Conservation (phyloP, 169 alveolate genomes). For the Plasmodium fragile region DNA sequence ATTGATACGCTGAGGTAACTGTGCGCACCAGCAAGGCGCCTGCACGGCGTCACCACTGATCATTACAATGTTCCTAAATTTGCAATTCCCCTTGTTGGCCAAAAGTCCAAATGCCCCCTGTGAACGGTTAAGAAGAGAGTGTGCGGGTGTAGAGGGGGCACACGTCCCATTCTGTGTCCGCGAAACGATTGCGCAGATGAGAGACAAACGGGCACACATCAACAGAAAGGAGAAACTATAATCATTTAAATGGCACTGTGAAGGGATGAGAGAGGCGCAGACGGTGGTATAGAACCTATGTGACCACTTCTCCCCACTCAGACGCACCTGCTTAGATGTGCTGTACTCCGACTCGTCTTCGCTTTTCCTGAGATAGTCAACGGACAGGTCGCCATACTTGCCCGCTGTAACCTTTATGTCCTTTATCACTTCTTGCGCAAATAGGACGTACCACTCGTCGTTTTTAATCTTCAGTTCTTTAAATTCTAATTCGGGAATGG, state of each 20-base stretch:
- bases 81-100: conserved; percentile 69
- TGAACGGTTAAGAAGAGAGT: background rate
- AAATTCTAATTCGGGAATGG: conserved; percentile 8
- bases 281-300: background rate
- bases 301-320: background rate
- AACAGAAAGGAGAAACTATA: background rate
- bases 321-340: conserved; percentile 34
- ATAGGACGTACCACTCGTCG: conserved; percentile 59
- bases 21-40: background rate
- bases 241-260: background rate
- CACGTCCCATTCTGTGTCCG: background rate
- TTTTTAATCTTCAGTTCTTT: conserved; percentile 30
- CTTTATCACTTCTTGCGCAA: conserved; percentile 58
- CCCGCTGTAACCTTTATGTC: conserved; percentile 67
- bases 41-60: background rate
- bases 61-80: conserved; percentile 71
- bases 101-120: conserved; percentile 71
- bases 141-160: background rate
- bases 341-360: conserved; percentile 56
- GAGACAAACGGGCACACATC: background rate
- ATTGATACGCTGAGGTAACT: background rate
- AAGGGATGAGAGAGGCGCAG: background rate
- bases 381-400: conserved; percentile 47
- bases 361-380: conserved; percentile 52
- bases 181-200: background rate